Evolutionary conservation across 164 flowering plant genomes (phyloP), one percentile per base, ranked within the genome.

Genomic region (Magnolia officinalis): DNA sequence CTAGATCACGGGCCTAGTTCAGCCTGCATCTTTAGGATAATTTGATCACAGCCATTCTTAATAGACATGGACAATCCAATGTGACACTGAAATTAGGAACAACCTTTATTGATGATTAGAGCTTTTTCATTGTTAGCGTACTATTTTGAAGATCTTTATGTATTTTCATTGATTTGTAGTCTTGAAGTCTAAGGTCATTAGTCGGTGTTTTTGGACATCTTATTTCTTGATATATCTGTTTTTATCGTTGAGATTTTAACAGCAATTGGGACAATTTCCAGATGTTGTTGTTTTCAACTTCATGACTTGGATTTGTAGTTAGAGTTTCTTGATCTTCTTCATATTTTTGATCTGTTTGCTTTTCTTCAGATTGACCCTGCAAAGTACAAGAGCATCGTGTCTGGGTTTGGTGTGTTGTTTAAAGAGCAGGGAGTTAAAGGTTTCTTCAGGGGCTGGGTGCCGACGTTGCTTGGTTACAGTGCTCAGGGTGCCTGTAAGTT

Each of bases 401-500:
- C 96, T 74, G 96, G 96, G 20, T 92, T 92, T 75, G 94, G 96
- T 61, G 84, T 89, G 68, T 68, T 90, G 80, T 79, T 90, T n/a
- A 91, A 86, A 83, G 96, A 91, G 77, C 96, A 91, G 75, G 96
- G 96, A 20, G 70, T 79, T 37, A 88, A 76, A 77, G 94, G 94
- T 14, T 89, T 91, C 81, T 90, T 90, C 84, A 86, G 87, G 86
- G 96, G 96, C 16, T 92, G 96, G 96, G 92, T 87, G 72, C 96
- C 96, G 3, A 90, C 96, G 59, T 77, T 91, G 49, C 83, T 89
- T 64, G 93, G 92, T 70, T 91, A 90, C 83, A 90, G 95, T 84
- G 93, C 95, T n/a, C 97, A 92, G 87, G 97, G 97, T 73, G 97
- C 95, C n/a, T 90, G 93, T 90, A 92, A 92, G 82, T 89, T 80